phyloP scores from a whole-genome alignment of 2,329 filamentous ascomycete genomes.

The Colletotrichum godetiae region DNA sequence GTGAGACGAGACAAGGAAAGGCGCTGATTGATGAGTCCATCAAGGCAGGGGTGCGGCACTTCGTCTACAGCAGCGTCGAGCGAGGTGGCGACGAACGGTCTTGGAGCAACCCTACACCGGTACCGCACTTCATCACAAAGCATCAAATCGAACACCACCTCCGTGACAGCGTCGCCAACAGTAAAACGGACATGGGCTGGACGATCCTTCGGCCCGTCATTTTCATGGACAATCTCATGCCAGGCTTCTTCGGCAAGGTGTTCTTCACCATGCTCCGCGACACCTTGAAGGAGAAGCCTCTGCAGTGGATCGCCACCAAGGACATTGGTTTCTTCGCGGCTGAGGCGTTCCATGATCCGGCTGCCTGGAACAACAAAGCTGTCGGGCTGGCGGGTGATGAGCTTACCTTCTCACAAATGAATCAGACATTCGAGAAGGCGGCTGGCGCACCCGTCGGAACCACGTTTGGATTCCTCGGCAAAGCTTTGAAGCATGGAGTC shows the following conservation, averaged over 20 bases:
- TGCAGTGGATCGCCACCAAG: constrained; percentile 54
- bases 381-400: constrained; percentile 58
- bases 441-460: background rate
- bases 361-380: constrained; percentile 42
- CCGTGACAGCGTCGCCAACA: constrained; percentile 50
- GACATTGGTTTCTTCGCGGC: constrained; percentile 60
- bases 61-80: constrained; percentile 73
- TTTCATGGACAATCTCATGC: constrained; percentile 68
- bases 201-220: constrained; percentile 71
- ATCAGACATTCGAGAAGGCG: background rate
- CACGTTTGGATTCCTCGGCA: constrained; percentile 2
- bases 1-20: constrained; percentile 60
- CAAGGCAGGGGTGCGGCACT: constrained; percentile 65
- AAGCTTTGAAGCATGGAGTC: constrained; percentile 2
- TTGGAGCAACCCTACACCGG: constrained; percentile 60
- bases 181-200: constrained; percentile 62
- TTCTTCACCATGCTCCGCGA: constrained; percentile 44
- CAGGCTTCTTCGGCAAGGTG: constrained; percentile 46
- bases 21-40: constrained; percentile 68
- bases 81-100: constrained; percentile 61
- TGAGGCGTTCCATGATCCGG: constrained; percentile 52
- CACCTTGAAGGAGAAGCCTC: constrained; percentile 42
- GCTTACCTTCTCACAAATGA: constrained; percentile 44
- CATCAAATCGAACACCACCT: constrained; percentile 72
- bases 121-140: constrained; percentile 73